Evolutionary conservation across 2,329 filamentous ascomycete genomes (phyloP).

Genomic region (Metarhizium brunneum): DNA sequence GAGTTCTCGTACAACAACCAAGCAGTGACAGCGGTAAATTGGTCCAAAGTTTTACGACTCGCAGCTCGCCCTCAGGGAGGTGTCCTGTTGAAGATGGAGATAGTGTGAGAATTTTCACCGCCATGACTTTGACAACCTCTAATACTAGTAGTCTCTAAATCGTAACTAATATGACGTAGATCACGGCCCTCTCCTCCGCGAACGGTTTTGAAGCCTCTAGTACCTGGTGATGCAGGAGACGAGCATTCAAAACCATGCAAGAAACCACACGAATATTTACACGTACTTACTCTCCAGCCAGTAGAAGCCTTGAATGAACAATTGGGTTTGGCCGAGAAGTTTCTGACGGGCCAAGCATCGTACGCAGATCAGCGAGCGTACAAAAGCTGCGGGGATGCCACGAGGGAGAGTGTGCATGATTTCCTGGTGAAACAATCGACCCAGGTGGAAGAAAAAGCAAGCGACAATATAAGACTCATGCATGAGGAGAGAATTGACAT

Average conservation of each 20-base stretch:
- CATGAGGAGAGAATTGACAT: slow-evolving; percentile 28
- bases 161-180: not conserved
- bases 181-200: not conserved
- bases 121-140: not conserved
- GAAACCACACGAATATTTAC: slow-evolving; percentile 6
- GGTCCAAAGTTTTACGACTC: slow-evolving; percentile 21
- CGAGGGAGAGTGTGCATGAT: slow-evolving; percentile 14
- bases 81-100: slow-evolving; percentile 16
- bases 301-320: slow-evolving; percentile 12
- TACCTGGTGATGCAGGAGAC: not conserved
- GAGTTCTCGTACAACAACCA: slow-evolving; percentile 26
- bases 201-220: slow-evolving; percentile 1
- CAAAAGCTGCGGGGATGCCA: slow-evolving; percentile 13
- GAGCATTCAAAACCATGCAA: not conserved
- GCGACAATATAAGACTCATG: slow-evolving; percentile 13
- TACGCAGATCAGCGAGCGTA: slow-evolving; percentile 20
- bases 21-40: slow-evolving; percentile 16
- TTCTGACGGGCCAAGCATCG: slow-evolving; percentile 15
- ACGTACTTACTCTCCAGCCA: slow-evolving; percentile 14
- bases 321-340: slow-evolving; percentile 17
- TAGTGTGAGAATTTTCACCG: slow-evolving; percentile 6
- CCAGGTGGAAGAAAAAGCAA: slow-evolving; percentile 14
- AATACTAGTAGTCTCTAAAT: not conserved
- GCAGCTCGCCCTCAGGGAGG: slow-evolving; percentile 12
- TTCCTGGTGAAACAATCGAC: slow-evolving; percentile 14